These are phyloP conservation scores for Rhypophila decipiens DNA, from an alignment of 495 filamentous ascomycete genomes.

Conservation along the genomic window DNA sequence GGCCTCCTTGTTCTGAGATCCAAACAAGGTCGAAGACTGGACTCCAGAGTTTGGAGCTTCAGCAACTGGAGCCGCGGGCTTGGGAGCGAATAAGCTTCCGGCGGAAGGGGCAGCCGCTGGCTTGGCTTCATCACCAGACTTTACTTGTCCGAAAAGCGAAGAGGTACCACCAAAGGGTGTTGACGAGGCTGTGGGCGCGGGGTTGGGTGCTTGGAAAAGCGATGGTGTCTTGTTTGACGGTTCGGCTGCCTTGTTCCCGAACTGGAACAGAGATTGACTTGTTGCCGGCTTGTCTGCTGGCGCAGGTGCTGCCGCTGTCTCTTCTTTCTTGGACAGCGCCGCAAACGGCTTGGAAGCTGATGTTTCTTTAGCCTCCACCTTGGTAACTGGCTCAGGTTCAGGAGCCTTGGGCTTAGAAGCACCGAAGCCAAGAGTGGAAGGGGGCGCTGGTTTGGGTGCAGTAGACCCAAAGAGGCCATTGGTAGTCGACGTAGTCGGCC, in stretches of 20 bases:
- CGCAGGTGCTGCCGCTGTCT: no score
- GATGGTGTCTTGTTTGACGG: constrained; percentile 15
- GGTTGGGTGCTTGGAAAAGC: constrained; percentile 17
- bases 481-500: constrained; percentile 22
- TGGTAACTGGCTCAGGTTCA: constrained; percentile 4
- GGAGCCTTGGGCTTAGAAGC: constrained; percentile 14
- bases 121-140: constrained; percentile 14
- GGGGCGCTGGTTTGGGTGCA: constrained; percentile 23
- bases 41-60: constrained; percentile 26
- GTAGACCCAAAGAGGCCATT: constrained; percentile 24
- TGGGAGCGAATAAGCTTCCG: constrained; percentile 15
- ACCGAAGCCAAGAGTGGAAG: constrained; percentile 18
- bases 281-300: constrained; percentile 15
- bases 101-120: constrained; percentile 10
- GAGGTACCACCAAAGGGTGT: constrained; percentile 17
- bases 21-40: constrained; percentile 41
- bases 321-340: no score
- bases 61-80: constrained; percentile 5
- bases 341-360: constrained; percentile 15
- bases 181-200: no score
- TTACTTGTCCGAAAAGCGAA: constrained; percentile 11
- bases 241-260: constrained; percentile 11
- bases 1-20: constrained; percentile 24
- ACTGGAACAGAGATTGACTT: constrained; percentile 9
- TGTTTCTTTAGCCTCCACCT: constrained; percentile 11